Percentiles rank a stretch among this genome's conserved stretches.
Evolutionary conservation across 495 filamentous ascomycete genomes (phyloP).

Genomic region (Tuber calosporum): DNA sequence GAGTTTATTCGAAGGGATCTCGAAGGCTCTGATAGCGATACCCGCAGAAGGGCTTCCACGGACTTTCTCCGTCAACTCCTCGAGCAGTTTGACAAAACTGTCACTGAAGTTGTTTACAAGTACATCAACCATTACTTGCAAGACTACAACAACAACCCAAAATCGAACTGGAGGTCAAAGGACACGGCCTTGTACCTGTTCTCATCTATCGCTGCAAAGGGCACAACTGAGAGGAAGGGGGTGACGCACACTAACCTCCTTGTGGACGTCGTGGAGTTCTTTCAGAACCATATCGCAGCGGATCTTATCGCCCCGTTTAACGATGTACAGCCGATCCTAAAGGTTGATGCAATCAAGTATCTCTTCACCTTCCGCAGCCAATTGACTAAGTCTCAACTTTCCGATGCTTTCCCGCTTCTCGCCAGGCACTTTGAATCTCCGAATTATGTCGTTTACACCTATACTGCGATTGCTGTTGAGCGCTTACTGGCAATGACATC

Average conservation of each 20-base stretch:
- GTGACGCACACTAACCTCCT: constrained; percentile 78
- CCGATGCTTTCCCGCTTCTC: constrained; percentile 75
- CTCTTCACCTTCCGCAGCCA: constrained; percentile 92
- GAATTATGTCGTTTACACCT: constrained; percentile 95
- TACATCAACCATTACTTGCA: constrained; percentile 73
- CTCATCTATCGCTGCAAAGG: constrained; percentile 87
- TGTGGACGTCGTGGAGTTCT: constrained; percentile 85
- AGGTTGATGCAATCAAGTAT: constrained; percentile 97
- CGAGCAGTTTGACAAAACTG: constrained; percentile 73
- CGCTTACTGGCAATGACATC: constrained; percentile 74
- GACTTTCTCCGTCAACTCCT: constrained; percentile 85
- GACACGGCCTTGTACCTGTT: constrained; percentile 95
- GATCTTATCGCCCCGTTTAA: constrained; percentile 61
- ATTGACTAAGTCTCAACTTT: constrained; percentile 76
- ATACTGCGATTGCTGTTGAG: constrained; percentile 90
- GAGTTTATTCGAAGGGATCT: constrained; percentile 95
- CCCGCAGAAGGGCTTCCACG: constrained; percentile 79
- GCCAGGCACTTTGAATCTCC: constrained; percentile 78
- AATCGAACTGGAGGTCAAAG: constrained; percentile 85
- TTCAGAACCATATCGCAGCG: constrained; percentile 76
- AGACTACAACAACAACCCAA: constrained; percentile 61
- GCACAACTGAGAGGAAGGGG: constrained; percentile 73
- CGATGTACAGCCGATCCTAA: constrained; percentile 70
- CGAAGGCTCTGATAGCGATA: constrained; percentile 93
- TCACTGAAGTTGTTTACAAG: constrained; percentile 69